Percentiles rank a stretch among this genome's conserved stretches.
These are phyloP conservation scores for Colletotrichum trifolii DNA, from an alignment of 2,329 filamentous ascomycete genomes.

Conservation along the genomic window DNA sequence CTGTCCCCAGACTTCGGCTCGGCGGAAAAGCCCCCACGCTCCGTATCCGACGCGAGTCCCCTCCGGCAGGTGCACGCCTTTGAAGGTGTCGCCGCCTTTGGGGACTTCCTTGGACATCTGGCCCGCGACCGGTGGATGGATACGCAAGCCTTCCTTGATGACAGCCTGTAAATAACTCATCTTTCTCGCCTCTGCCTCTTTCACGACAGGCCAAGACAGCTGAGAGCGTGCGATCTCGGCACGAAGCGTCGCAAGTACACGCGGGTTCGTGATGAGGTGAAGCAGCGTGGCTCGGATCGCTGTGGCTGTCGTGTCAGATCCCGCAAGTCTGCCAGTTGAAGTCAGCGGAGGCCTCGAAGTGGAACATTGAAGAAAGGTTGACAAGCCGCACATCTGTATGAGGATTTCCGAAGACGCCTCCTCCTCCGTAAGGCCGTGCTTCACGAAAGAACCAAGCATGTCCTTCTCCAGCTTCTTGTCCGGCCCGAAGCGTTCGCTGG, in stretches of 20 bases:
- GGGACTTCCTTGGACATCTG: constrained; percentile 45
- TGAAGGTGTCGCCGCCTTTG: constrained; percentile 16
- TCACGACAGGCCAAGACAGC: constrained; percentile 42
- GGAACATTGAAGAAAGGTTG: neutral
- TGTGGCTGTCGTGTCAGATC: constrained; percentile 68
- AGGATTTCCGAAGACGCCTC: constrained; percentile 57
- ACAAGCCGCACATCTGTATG: constrained; percentile 46
- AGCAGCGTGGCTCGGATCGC: constrained; percentile 64
- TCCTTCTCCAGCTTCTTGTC: constrained; percentile 57
- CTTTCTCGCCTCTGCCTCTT: constrained; percentile 46
- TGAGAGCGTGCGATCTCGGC: constrained; percentile 51
- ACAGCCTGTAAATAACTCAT: constrained; percentile 60
- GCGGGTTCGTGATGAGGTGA: constrained; percentile 61
- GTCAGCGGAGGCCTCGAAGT: constrained; percentile 19
- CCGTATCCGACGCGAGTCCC: constrained; percentile 47
- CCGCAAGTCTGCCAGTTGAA: constrained; percentile 55
- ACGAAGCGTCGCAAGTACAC: constrained; percentile 56
- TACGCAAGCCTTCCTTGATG: constrained; percentile 59
- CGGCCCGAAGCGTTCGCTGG: constrained; percentile 56
- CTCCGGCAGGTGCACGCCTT: constrained; percentile 43
- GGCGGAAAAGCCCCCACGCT: constrained; percentile 48
- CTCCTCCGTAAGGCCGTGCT: constrained; percentile 50
- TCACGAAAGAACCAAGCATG: constrained; percentile 60
- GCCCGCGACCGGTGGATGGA: constrained; percentile 49
- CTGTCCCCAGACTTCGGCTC: constrained; percentile 47